Evolutionary conservation across 768 basidiomycete genomes (phyloP), one percentile per base, ranked within the genome.

Genomic region (Cyclocybe cylindracea): DNA sequence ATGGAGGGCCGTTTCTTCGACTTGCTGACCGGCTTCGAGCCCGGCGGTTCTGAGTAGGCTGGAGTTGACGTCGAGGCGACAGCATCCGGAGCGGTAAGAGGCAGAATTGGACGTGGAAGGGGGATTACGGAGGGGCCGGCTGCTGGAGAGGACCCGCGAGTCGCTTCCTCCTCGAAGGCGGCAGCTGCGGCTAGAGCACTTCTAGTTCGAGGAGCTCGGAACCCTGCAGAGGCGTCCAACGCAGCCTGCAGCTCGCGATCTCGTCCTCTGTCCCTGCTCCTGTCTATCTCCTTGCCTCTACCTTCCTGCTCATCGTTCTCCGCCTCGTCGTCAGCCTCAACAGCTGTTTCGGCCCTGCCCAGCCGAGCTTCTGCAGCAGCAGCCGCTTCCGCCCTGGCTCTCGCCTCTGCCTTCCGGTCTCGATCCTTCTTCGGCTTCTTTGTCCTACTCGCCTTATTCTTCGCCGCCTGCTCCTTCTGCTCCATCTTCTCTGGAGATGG

Each of bases 161-260:
- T 24, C 24, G 52, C 51, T 36, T 63, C 53, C 19, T 68, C 72
- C 42, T 79, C 79, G 46, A 78, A 75, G 1, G 77, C 76, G 1
- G 71, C 72, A 1, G 62, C 72, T 0, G 70, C 71, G n/a, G 77
- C 77, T 1, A 58, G 46, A n/a, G 67, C 75, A 16, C 74, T 66
- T 39, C 81, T 74, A 4, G 82, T 79, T 39, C 82, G 73, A 4
- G 80, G 79, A 8, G 77, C 75, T 6, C 74, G 75, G 61, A 79
- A 75, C 7, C 75, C 78, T 42, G 78, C 69, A 0, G 76, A 66
- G 3, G 62, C 50, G 48, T 82, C 78, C 50, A 77, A 63, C 11
- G 52, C 41, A 5, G 49, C 54, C 13, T 64, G 56, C n/a, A 55
- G 6, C 8, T 59, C 58, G 18, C 50, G 46, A n/a, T 48, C 16